Evolutionary conservation across 345 rosid genomes (phyloP), one percentile per base, ranked within the genome.

Genomic region (Arabis hirsuta): DNA sequence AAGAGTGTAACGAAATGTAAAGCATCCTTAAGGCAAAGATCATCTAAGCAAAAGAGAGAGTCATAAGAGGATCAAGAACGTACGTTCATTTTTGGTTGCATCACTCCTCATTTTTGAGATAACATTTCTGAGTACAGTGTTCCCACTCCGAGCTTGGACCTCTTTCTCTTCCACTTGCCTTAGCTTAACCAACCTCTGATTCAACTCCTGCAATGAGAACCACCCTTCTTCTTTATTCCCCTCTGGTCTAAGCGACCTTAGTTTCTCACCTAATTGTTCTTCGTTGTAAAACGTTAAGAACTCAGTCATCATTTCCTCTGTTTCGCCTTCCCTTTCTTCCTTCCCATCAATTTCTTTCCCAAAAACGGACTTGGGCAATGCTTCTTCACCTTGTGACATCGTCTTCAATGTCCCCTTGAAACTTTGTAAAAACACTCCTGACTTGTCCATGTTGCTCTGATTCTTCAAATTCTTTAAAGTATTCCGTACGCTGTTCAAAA

Each of bases 171-270:
- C 96, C 73, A 79, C 53, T 75, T 80, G 85, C 78, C 90, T 86
- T 70, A 94, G 65, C 83, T 77, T 84, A 69, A 61, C 73, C 80
- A 91, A 62, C 79, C 98, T 89, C 80, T 81, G 85, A 71, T 79
- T 86, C 87, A 94, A 69, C 83, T 94, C 95, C 78, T 59, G 59
- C 80, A 91, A 64, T 0, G 95, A 88, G 79, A 91, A 94, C 82
- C 84, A 75, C 2, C 71, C 73, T 55, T 69, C 72, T 14, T 76
- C 78, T 70, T 62, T 80, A 55, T 61, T 62, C 45, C 38, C 78
- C 56, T 81, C 79, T 0, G 81, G 87, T 53, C 90, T 76, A 78
- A 90, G 78, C 41, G 16, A 54, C 80, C 62, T 79, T 76, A 90
- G 72, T 73, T 79, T 85, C 27, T 74, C 66, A 45, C 94, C 95